phyloP scores from a whole-genome alignment of 2,329 filamentous ascomycete genomes.

The Lasiodiplodia theobromae region DNA sequence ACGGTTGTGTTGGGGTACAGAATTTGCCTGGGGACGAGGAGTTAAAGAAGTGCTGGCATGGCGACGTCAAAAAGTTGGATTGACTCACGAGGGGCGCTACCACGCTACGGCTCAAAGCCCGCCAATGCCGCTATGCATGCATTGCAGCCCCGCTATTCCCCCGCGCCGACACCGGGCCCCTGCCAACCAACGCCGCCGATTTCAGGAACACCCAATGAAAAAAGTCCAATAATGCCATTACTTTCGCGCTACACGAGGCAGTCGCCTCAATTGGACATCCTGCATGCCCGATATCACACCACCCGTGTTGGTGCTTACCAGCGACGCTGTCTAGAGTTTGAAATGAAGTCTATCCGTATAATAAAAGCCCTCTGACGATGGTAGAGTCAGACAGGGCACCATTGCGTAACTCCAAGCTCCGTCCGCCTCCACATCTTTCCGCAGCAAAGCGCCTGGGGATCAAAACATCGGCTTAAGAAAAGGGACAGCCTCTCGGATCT shows the following conservation, averaged over 20 bases:
- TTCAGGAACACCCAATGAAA: background rate
- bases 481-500: background rate
- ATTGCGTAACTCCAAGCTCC: constrained; percentile 9
- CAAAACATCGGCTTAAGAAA: constrained; percentile 10
- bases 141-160: constrained; percentile 23
- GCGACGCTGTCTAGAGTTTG: background rate
- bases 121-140: constrained; percentile 4
- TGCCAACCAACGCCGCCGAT: background rate
- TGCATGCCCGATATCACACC: background rate
- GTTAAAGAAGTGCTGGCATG: constrained; percentile 19
- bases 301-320: too few relatives aligned
- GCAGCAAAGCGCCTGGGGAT: constrained; percentile 7
- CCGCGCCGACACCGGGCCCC: constrained; percentile 15
- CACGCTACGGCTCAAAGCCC: background rate
- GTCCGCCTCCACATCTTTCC: constrained; percentile 19
- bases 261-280: background rate
- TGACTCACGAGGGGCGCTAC: constrained; percentile 25
- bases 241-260: background rate
- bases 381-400: background rate
- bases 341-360: constrained; percentile 11
- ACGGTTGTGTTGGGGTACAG: constrained; percentile 1
- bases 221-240: background rate
- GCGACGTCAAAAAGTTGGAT: constrained; percentile 26
- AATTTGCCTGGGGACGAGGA: constrained; percentile 16
- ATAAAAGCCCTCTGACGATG: background rate